These are phyloP conservation scores for Pyrus bretschneideri DNA, from an alignment of 306 rosid species.

Conservation along the genomic window DNA sequence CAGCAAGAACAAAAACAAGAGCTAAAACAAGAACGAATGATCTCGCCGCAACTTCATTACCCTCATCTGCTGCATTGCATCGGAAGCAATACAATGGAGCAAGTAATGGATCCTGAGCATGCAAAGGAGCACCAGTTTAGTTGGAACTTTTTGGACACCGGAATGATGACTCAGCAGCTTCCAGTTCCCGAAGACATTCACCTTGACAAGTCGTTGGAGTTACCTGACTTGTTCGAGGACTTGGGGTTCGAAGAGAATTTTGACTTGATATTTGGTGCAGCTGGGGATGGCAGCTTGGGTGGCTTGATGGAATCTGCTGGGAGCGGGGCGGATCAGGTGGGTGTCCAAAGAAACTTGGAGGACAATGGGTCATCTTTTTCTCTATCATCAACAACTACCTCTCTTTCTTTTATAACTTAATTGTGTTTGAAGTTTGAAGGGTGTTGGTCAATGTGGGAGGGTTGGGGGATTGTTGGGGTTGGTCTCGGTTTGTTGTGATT, in stretches of 20 bases:
- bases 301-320: slow-evolving; percentile 14
- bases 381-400: slow-evolving; percentile 52
- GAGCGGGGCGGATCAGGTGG: slow-evolving; percentile 1
- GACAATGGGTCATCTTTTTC: slow-evolving; percentile 35
- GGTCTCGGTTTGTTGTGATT: slow-evolving; percentile 16
- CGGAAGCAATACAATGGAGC: slow-evolving; percentile 27
- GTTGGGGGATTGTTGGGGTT: slow-evolving; percentile 8
- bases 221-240: slow-evolving; percentile 38
- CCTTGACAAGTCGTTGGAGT: slow-evolving; percentile 22
- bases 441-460: slow-evolving; percentile 4
- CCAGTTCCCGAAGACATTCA: slow-evolving; percentile 32
- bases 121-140: slow-evolving; percentile 28
- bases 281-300: slow-evolving; percentile 17
- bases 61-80: slow-evolving; percentile 14
- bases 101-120: slow-evolving; percentile 34
- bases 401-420: slow-evolving; percentile 38
- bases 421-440: background rate
- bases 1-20: background rate
- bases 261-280: slow-evolving; percentile 39
- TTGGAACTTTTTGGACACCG: slow-evolving; percentile 53
- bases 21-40: background rate
- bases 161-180: slow-evolving; percentile 19
- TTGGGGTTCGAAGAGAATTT: slow-evolving; percentile 56
- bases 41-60: background rate
- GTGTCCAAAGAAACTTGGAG: slow-evolving; percentile 22